phyloP scores from a whole-genome alignment of 805 yeast species.

The Candida schatavii region DNA sequence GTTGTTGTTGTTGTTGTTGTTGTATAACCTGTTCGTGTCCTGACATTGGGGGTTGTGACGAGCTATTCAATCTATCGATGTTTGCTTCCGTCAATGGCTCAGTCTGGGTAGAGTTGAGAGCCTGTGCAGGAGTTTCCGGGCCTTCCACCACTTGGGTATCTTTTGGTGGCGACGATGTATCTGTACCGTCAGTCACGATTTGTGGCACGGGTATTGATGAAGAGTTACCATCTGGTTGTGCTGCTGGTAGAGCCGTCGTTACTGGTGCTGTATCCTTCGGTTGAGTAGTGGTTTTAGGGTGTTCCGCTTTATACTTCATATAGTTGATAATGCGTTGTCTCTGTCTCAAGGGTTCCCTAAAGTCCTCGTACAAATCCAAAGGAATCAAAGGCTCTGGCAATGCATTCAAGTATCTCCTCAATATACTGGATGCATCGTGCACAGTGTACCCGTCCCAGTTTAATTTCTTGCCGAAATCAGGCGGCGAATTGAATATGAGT shows the following conservation, averaged over 20 bases:
- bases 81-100: constrained; percentile 32
- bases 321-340: constrained; percentile 66
- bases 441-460: constrained; percentile 93
- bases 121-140: constrained; percentile 10
- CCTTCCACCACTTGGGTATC: background rate
- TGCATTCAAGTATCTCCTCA: constrained; percentile 81
- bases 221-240: background rate
- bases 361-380: constrained; percentile 65
- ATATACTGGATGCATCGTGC: constrained; percentile 92
- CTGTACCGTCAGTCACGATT: background rate
- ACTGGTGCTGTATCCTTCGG: background rate
- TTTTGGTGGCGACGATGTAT: background rate
- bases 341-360: constrained; percentile 69
- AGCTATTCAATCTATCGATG: constrained; percentile 26
- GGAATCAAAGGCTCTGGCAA: constrained; percentile 94
- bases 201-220: background rate
- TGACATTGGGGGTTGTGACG: constrained; percentile 1
- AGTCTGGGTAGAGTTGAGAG: constrained; percentile 13
- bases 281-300: constrained; percentile 18
- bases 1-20: background rate
- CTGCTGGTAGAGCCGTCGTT: background rate
- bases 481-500: constrained; percentile 78
- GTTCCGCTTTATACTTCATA: constrained; percentile 56
- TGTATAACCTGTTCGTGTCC: background rate
- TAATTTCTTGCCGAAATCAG: constrained; percentile 82